Conservation (phyloP, 305 asterid genomes). For the Solanum hybrid region DNA sequence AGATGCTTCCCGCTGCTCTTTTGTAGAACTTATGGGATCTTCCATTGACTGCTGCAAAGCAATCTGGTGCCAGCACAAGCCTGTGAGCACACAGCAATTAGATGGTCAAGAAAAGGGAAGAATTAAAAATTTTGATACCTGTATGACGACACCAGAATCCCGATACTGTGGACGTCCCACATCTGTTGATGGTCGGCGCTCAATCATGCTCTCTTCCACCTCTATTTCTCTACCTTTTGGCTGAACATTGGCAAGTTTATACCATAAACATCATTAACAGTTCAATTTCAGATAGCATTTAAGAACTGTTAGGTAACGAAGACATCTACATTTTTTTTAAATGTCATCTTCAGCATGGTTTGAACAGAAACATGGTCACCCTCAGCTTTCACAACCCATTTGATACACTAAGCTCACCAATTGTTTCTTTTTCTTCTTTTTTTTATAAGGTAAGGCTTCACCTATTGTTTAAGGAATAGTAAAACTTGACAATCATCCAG, state of each 20-base stretch:
- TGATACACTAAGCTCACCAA: not conserved
- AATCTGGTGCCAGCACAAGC: conserved; percentile 18
- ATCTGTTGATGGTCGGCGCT: conserved; percentile 27
- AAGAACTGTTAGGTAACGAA: not conserved
- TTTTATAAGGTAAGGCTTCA: not conserved
- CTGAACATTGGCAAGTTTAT: conserved; percentile 18
- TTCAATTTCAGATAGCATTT: not conserved
- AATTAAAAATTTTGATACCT: conserved; percentile 12
- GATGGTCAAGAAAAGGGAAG: conserved; percentile 6
- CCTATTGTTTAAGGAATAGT: not conserved
- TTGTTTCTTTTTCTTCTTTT: not conserved
- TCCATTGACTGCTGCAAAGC: conserved; percentile 28
- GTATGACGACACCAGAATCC: conserved; percentile 25
- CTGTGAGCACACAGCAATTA: conserved; percentile 2
- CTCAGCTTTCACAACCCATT: conserved; percentile 3
- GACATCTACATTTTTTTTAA: not conserved
- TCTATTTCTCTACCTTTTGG: conserved; percentile 24
- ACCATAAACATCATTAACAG: not conserved
- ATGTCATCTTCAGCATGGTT: not conserved
- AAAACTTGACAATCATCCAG: not conserved
- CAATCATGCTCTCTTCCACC: conserved; percentile 22
- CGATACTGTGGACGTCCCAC: conserved; percentile 12
- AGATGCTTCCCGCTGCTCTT: conserved; percentile 14
- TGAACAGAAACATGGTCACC: conserved; percentile 5
- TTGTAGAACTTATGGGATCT: conserved; percentile 12